A percentile compares a stretch with the other conserved stretches of the same genome.
Evolutionary conservation across 1,284 basidiomycete genomes (phyloP).

Genomic region (Rhodotorula sp.): DNA sequence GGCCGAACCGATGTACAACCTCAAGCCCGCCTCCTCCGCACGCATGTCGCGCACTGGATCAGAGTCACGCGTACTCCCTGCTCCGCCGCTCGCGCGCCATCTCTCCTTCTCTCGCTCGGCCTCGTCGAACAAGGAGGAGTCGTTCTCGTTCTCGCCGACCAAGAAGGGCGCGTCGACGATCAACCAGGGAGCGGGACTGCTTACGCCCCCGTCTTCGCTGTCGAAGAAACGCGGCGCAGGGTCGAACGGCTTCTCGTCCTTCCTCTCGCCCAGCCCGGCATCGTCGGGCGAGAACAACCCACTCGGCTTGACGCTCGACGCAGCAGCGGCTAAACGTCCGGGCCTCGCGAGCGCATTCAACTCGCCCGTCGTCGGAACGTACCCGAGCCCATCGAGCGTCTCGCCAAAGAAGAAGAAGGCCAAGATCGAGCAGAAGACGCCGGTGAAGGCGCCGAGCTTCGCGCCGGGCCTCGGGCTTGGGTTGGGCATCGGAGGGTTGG

Average conservation of each 20-base stretch:
- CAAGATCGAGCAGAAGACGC: slow-evolving; percentile 2
- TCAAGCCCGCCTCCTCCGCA: not conserved
- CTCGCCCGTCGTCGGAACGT: slow-evolving; percentile 22
- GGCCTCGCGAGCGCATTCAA: slow-evolving; percentile 33
- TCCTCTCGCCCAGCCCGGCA: not conserved
- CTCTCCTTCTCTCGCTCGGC: slow-evolving; percentile 10
- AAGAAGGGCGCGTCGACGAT: not conserved
- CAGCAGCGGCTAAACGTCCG: slow-evolving; percentile 1
- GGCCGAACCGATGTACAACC: not conserved
- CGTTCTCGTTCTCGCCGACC: slow-evolving; percentile 5
- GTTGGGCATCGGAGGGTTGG: not conserved
- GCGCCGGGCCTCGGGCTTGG: not conserved
- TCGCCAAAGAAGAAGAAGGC: slow-evolving; percentile 30
- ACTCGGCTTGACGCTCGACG: slow-evolving; percentile 6
- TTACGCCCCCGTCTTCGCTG: slow-evolving; percentile 15
- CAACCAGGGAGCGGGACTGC: not conserved
- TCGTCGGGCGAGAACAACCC: not conserved
- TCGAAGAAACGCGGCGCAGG: slow-evolving; percentile 20
- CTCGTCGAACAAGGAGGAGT: not conserved
- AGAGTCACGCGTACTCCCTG: slow-evolving; percentile 24
- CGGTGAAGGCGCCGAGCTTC: not conserved
- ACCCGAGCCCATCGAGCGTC: slow-evolving; percentile 18
- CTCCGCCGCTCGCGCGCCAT: slow-evolving; percentile 5
- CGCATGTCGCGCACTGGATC: slow-evolving; percentile 28
- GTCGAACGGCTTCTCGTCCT: slow-evolving; percentile 7